Percentiles rank a stretch among this genome's conserved stretches.
Conservation (phyloP, 2,329 filamentous ascomycete genomes). For the Cercospora nicotianae region DNA sequence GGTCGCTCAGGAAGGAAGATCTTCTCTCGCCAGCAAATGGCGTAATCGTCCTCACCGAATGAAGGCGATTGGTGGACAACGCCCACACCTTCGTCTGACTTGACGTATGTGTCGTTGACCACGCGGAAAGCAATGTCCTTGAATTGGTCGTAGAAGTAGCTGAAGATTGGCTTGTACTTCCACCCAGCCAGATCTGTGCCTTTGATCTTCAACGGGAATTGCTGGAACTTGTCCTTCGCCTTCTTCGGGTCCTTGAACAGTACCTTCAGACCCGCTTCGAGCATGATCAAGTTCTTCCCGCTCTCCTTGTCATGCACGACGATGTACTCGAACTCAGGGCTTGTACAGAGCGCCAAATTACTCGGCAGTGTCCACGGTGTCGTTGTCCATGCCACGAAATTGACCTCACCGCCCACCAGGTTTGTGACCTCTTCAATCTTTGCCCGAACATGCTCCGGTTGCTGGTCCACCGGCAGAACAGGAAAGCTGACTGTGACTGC, state of each 20-base stretch:
- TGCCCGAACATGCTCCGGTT: conserved; percentile 32
- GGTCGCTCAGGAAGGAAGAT: conserved; percentile 73
- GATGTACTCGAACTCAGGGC: conserved; percentile 82
- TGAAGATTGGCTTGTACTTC: conserved; percentile 85
- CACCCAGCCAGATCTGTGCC: conserved; percentile 84
- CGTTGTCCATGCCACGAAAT: conserved; percentile 84
- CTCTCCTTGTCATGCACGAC: conserved; percentile 82
- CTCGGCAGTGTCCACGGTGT: conserved; percentile 86
- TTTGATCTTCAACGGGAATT: conserved; percentile 69
- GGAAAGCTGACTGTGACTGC: conserved; percentile 88
- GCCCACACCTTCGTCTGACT: conserved; percentile 84
- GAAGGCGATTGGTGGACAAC: conserved; percentile 92
- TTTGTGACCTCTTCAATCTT: conserved; percentile 36
- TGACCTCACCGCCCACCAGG: conserved; percentile 56
- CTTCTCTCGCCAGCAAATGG: conserved; percentile 71
- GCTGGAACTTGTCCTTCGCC: conserved; percentile 87
- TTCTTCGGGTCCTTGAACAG: conserved; percentile 96
- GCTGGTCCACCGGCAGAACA: conserved; percentile 52
- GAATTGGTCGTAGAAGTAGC: conserved; percentile 87
- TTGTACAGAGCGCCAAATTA: conserved; percentile 72
- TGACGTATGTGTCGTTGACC: conserved; percentile 81
- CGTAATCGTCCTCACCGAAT: conserved; percentile 96
- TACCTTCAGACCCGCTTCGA: conserved; percentile 77
- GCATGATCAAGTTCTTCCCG: conserved; percentile 78
- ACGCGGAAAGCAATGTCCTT: conserved; percentile 81